Conservation (phyloP, 2,329 filamentous ascomycete species). For the Aspergillus intermedius region DNA sequence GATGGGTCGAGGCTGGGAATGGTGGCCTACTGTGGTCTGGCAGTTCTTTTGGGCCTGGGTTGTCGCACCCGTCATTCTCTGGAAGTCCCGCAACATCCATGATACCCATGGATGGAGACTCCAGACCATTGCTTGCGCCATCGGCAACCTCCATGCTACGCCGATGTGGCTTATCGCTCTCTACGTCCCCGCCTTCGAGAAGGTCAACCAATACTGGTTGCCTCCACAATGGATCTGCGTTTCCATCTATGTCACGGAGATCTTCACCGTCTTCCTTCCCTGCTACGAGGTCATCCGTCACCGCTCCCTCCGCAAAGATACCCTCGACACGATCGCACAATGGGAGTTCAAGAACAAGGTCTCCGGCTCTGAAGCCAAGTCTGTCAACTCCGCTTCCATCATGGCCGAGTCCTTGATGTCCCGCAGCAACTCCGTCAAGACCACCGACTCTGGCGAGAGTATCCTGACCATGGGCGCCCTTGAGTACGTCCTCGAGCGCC, state of each 20-base stretch:
- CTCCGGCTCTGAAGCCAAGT: conserved; percentile 16
- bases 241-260: conserved; percentile 57
- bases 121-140: conserved; percentile 52
- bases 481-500: conserved; percentile 53
- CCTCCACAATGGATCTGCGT: conserved; percentile 58
- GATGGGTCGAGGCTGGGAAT: conserved; percentile 54
- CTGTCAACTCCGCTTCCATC: conserved; percentile 23
- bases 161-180: conserved; percentile 59
- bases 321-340: conserved; percentile 30
- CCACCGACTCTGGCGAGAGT: conserved; percentile 36
- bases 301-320: conserved; percentile 27
- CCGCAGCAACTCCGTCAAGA: conserved; percentile 33
- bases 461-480: conserved; percentile 57
- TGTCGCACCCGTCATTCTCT: conserved; percentile 41
- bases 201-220: conserved; percentile 50
- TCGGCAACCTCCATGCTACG: conserved; percentile 53
- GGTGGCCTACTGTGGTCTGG: conserved; percentile 40
- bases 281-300: conserved; percentile 49
- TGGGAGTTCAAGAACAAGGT: conserved; percentile 33
- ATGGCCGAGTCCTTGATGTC: conserved; percentile 25
- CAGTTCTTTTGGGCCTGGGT: conserved; percentile 18
- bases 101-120: conserved; percentile 62
- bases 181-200: conserved; percentile 48
- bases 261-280: conserved; percentile 59
- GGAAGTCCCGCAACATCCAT: conserved; percentile 53